These are phyloP conservation scores for Geranium rotundifolium DNA, from an alignment of 345 rosid species.

Conservation along the genomic window DNA sequence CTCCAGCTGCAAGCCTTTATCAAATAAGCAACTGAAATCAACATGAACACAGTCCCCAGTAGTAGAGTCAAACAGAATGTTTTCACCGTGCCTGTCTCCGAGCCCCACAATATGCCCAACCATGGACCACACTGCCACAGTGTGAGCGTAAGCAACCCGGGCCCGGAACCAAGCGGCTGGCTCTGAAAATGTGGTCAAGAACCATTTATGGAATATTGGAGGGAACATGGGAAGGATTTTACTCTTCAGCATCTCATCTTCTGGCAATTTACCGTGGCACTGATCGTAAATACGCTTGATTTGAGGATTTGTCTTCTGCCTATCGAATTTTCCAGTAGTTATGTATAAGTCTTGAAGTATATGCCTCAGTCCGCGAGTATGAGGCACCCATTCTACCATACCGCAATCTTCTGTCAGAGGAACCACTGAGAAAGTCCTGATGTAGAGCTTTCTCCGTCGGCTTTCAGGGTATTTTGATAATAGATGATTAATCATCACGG, in stretches of 20 bases:
- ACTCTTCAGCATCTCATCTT: constrained; percentile 79
- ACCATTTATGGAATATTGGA: constrained; percentile 95
- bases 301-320: constrained; percentile 85
- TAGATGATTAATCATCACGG: constrained; percentile 88
- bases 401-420: constrained; percentile 98
- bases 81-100: constrained; percentile 96
- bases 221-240: constrained; percentile 94
- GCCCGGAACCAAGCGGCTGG: constrained; percentile 99
- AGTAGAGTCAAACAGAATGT: constrained; percentile 94
- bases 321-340: constrained; percentile 70
- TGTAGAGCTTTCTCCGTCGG: constrained; percentile 80
- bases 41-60: constrained; percentile 99
- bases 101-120: constrained; percentile 98
- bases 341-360: constrained; percentile 82
- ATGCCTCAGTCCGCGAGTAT: constrained; percentile 89
- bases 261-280: constrained; percentile 65
- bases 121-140: constrained; percentile 99
- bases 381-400: constrained; percentile 98
- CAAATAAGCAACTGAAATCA: constrained; percentile 96
- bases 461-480: constrained; percentile 92
- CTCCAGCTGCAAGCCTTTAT: constrained; percentile 90
- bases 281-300: constrained; percentile 85
- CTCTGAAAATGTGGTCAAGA: constrained; percentile 87
- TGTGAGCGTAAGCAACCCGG: constrained; percentile 90
- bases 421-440: constrained; percentile 90